Evolutionary conservation across 2,329 filamentous ascomycete genomes (phyloP).

Genomic region (Podosphaera xanthii): DNA sequence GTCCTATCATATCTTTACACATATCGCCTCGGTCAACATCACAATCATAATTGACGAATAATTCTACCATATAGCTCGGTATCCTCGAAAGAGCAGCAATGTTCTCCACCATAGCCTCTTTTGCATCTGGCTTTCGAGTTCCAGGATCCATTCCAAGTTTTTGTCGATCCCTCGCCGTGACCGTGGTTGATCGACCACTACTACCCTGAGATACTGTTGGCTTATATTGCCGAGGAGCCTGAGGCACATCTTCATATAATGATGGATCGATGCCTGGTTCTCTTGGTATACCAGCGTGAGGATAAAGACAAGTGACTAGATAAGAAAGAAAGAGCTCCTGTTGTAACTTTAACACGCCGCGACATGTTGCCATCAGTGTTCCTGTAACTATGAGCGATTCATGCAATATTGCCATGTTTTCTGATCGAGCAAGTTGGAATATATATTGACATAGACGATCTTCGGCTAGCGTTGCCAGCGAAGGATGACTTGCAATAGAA

Average conservation of each 20-base stretch:
- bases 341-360: constrained; percentile 77
- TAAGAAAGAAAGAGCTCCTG: constrained; percentile 94
- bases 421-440: constrained; percentile 87
- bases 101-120: constrained; percentile 96
- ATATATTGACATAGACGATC: constrained; percentile 84
- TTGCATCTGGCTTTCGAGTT: constrained; percentile 73
- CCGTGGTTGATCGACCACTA: constrained; percentile 73
- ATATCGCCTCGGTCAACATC: constrained; percentile 77
- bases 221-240: constrained; percentile 71
- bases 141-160: constrained; percentile 84
- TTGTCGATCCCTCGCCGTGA: constrained; percentile 77
- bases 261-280: constrained; percentile 78
- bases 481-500: constrained; percentile 80
- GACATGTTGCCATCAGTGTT: constrained; percentile 74
- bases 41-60: constrained; percentile 97
- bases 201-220: constrained; percentile 46
- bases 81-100: constrained; percentile 80
- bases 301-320: constrained; percentile 78
- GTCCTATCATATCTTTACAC: constrained; percentile 84
- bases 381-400: constrained; percentile 82
- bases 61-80: constrained; percentile 79
- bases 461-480: constrained; percentile 66
- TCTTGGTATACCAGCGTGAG: constrained; percentile 76
- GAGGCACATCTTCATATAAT: constrained; percentile 80
- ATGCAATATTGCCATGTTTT: constrained; percentile 86